Conservation (phyloP, 2,329 filamentous ascomycete genomes). For the Talaromyces amestolkiae region DNA sequence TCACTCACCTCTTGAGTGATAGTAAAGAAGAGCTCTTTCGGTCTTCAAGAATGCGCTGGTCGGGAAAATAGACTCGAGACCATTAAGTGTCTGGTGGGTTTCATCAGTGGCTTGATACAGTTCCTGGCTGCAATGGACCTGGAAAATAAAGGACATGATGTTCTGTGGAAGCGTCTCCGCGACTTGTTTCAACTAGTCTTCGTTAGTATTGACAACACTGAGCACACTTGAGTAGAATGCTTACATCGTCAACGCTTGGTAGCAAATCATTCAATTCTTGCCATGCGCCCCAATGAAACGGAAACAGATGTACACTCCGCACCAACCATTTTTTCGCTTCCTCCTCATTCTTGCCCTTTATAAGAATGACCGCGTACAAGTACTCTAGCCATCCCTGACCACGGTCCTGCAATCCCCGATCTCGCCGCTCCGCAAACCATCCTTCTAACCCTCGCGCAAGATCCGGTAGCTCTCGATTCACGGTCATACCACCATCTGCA, state of each 20-base stretch:
- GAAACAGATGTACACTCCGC: constrained; percentile 80
- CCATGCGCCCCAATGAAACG: constrained; percentile 98
- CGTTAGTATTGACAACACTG: constrained; percentile 22
- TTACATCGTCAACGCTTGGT: constrained; percentile 74
- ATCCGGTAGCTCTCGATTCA: constrained; percentile 78
- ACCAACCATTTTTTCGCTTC: constrained; percentile 84
- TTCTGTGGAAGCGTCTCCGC: constrained; percentile 76
- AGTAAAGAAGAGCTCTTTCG: constrained; percentile 80
- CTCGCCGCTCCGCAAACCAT: constrained; percentile 70
- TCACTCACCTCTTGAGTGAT: constrained; percentile 70
- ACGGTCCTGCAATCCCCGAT: constrained; percentile 58
- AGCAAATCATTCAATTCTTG: constrained; percentile 83
- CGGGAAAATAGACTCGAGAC: constrained; percentile 82
- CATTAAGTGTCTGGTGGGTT: constrained; percentile 70
- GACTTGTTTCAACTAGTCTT: constrained; percentile 65
- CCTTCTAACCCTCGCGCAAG: constrained; percentile 73
- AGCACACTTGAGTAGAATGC: constrained; percentile 31
- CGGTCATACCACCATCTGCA: constrained; percentile 76
- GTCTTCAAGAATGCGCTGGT: constrained; percentile 85
- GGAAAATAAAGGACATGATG: constrained; percentile 91
- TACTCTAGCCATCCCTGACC: constrained; percentile 90
- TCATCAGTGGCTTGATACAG: constrained; percentile 80
- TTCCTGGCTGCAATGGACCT: constrained; percentile 85
- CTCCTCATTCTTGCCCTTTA: constrained; percentile 85
- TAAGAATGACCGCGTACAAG: constrained; percentile 79